Evolutionary conservation across 192 early-diverging fungal genomes (phyloP), one percentile per base, ranked within the genome.

Genomic region (Backusella mclennaniae): DNA sequence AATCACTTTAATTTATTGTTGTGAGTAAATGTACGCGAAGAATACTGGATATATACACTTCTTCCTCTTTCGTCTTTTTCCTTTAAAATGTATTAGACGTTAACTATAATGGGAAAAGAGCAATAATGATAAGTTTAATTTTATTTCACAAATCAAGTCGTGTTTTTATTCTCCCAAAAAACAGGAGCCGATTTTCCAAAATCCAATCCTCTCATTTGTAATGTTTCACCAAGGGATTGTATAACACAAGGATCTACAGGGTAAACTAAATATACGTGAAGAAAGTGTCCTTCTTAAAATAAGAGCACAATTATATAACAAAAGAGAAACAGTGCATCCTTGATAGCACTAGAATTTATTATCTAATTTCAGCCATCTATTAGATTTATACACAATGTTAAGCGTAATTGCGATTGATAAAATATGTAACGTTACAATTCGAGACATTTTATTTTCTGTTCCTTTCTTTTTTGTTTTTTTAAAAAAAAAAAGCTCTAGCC

Each of bases 81-180:
- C 6, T 49, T n/a, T n/a, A 49, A 17, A n/a, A 49, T 8, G 17
- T 26, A 26, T 63, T 12, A 63, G 19, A 14, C 7, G 23, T 63
- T 63, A 63, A 63, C 56, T 29, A 63, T 63, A 63, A 63, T 3
- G 23, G 56, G 56, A 29, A 63, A 63, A 63, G 56, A 63, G 56
- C 23, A 63, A 63, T 14, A 63, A 29, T 29, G 8, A 59, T 11
- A 59, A 26, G 9, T 11, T 21, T 23, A 59, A n/a, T 19, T 59
- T 59, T 23, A 59, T 59, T 59, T 59, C n/a, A 29, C 21, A 63
- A 63, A 29, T 23, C 9, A 23, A 29, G 26, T 63, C n/a, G 8
- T 8, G 21, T 59, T 59, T 53, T 15, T 63, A 63, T 29, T 15
- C 56, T 63, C 56, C 53, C 17, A 53, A 44, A 49, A 59, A 26